A percentile compares a stretch with the other conserved stretches of the same genome.
These are phyloP conservation scores for Gamsiella multidivaricata DNA, from an alignment of 192 early-diverging fungal species.

Conservation along the genomic window DNA sequence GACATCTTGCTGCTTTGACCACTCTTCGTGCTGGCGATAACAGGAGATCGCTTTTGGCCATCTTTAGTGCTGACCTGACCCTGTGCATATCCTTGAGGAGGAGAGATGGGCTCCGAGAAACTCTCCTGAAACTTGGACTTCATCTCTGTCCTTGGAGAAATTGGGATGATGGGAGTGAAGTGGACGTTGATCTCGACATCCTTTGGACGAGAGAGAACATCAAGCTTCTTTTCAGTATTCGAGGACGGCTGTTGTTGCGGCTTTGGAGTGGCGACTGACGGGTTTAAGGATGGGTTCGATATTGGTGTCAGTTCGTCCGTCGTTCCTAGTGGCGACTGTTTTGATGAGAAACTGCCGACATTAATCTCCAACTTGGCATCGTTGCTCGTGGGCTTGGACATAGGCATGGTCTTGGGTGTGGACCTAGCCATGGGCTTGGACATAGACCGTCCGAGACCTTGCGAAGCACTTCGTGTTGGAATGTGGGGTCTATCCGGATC, in stretches of 20 bases:
- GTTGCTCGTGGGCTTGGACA: slow-evolving; percentile 6
- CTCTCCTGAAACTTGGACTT: slow-evolving; percentile 46
- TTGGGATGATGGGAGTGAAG: slow-evolving; percentile 43
- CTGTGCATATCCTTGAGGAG: slow-evolving; percentile 22
- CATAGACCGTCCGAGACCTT: slow-evolving; percentile 40
- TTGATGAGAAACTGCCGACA: slow-evolving; percentile 26
- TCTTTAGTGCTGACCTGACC: slow-evolving; percentile 4
- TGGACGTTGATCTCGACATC: slow-evolving; percentile 34
- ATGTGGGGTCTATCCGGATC: slow-evolving; percentile 41
- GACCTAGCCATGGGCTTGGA: slow-evolving; percentile 18
- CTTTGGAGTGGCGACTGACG: slow-evolving; percentile 27
- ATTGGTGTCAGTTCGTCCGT: slow-evolving; percentile 38
- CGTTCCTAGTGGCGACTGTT: not conserved
- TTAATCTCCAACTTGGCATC: slow-evolving; percentile 38
- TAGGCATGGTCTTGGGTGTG: no score
- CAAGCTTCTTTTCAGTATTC: slow-evolving; percentile 1
- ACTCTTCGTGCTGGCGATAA: slow-evolving; percentile 8
- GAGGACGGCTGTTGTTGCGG: not conserved
- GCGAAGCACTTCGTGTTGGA: slow-evolving; percentile 37
- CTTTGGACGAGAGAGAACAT: slow-evolving; percentile 20
- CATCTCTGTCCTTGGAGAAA: slow-evolving; percentile 38
- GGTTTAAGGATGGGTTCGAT: slow-evolving; percentile 30
- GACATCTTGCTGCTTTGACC: slow-evolving; percentile 37
- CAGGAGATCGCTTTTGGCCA: slow-evolving; percentile 27
- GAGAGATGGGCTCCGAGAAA: slow-evolving; percentile 40